Percentiles rank a stretch among this genome's conserved stretches.
These are phyloP conservation scores for Micromonas commoda DNA, from an alignment of 139 green algal genomes.

Conservation along the genomic window DNA sequence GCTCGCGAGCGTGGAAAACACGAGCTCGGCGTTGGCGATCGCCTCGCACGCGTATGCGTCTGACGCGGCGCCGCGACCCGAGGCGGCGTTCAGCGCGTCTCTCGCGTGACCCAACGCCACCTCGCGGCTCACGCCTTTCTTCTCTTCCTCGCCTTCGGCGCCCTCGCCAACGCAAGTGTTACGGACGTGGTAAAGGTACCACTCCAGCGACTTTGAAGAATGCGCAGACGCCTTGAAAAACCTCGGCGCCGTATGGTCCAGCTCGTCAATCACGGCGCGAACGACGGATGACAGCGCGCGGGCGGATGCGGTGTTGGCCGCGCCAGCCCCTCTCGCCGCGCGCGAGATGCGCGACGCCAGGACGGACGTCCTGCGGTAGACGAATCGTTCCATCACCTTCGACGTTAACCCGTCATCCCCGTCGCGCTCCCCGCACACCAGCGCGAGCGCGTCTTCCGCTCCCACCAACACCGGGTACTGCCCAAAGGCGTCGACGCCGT, in stretches of 20 bases:
- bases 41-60: slow-evolving; percentile 3
- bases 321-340: too few species aligned
- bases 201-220: too few species aligned
- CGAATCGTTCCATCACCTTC: slow-evolving; percentile 8
- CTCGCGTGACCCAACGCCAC: neutral
- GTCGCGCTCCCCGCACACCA: neutral
- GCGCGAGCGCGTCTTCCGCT: neutral
- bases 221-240: too few species aligned
- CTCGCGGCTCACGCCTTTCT: too few species aligned
- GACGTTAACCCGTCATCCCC: neutral
- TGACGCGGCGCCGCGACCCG: neutral
- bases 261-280: too few species aligned
- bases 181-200: too few species aligned
- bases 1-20: slow-evolving; percentile 29
- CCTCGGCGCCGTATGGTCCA: too few species aligned
- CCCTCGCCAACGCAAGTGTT: too few species aligned
- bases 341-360: neutral
- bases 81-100: neutral
- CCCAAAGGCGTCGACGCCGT: neutral
- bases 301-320: too few species aligned
- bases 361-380: neutral
- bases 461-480: neutral
- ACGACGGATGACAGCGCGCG: too few species aligned
- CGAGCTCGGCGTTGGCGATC: neutral
- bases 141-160: too few species aligned